Conservation (phyloP, 495 filamentous ascomycete genomes). For the Choiromyces venosus region DNA sequence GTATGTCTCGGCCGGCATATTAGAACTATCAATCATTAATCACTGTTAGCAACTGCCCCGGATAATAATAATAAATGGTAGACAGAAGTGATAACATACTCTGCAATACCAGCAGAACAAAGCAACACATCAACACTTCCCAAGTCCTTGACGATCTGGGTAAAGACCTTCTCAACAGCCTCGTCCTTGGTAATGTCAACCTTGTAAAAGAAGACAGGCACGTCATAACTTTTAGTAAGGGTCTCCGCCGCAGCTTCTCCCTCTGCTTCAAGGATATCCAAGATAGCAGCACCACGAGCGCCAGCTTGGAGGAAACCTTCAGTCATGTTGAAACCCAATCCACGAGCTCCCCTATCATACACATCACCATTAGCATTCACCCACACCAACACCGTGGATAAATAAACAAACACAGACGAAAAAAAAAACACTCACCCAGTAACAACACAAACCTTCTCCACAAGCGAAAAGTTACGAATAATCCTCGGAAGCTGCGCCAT, state of each 20-base stretch:
- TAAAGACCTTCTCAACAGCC: constrained; percentile 51
- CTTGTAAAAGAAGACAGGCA: constrained; percentile 67
- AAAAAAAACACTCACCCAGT: constrained; percentile 55
- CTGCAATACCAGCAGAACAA: constrained; percentile 78
- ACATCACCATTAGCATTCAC: neutral
- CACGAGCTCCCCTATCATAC: constrained; percentile 65
- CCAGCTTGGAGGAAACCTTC: constrained; percentile 66
- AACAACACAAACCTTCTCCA: constrained; percentile 62
- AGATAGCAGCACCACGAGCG: constrained; percentile 61
- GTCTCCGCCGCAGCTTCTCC: constrained; percentile 60
- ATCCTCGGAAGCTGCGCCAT: constrained; percentile 49
- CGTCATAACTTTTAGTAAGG: constrained; percentile 57
- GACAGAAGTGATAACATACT: constrained; percentile 47
- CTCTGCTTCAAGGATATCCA: constrained; percentile 66
- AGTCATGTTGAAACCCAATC: constrained; percentile 69
- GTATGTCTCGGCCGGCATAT: constrained; percentile 57
- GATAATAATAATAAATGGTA: neutral
- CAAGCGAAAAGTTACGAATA: constrained; percentile 59
- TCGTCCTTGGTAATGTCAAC: constrained; percentile 67
- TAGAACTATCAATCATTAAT: constrained; percentile 46
- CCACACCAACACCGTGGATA: constrained; percentile 1
- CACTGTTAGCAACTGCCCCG: constrained; percentile 6
- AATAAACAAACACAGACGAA: constrained; percentile 6
- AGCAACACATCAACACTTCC: constrained; percentile 66
- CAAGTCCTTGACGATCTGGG: constrained; percentile 50